Evolutionary conservation across 2,329 filamentous ascomycete genomes (phyloP), one percentile per base, ranked within the genome.

Genomic region (Hymenoscyphus occultus): DNA sequence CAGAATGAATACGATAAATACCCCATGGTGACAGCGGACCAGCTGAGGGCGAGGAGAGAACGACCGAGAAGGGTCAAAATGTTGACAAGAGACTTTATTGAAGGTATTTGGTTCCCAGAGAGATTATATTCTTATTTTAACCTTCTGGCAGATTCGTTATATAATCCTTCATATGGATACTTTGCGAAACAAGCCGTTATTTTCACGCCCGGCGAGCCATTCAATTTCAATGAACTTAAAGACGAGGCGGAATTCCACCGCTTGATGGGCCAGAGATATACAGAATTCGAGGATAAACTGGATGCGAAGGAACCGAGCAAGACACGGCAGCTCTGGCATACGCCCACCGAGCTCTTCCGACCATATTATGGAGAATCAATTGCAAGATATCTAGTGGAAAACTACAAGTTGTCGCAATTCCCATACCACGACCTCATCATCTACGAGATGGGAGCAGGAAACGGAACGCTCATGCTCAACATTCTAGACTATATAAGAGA

Each of bases 391-490:
- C 86, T 99, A 56, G 89, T 98, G 71, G 89, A 92, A 71, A 97
- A 99, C 80, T 99, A 99, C 84, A 93, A 95, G 76, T 86, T 97
- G 76, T 92, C 91, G 56, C 86, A 92, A 64, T 98, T 95, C 76
- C 95, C 95, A 2, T 97, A 98, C 81, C 89, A 97, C 78, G 95
- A 99, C 78, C 85, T 99, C 61, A 91, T 96, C 73, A 96, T 99
- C 77, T 99, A 97, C 84, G 95, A 99, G 77, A 96, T 99, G 90
- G 95, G 95, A 61, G 95, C 95, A 48, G 95, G 95, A 72, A 94
- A 97, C 73, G 95, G 95, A 68, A 99, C 96, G 0, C 85, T 99
- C 75, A 99, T 99, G 95, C 84, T 95, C 75, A 99, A 99, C 78
- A 93, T 99, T 65, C 84, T 99, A 67, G 94, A 99, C 81, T 97